Percentiles rank a stretch among this genome's conserved stretches.
Evolutionary conservation across 495 filamentous ascomycete genomes (phyloP).

Genomic region (Penicillium riverlandense): DNA sequence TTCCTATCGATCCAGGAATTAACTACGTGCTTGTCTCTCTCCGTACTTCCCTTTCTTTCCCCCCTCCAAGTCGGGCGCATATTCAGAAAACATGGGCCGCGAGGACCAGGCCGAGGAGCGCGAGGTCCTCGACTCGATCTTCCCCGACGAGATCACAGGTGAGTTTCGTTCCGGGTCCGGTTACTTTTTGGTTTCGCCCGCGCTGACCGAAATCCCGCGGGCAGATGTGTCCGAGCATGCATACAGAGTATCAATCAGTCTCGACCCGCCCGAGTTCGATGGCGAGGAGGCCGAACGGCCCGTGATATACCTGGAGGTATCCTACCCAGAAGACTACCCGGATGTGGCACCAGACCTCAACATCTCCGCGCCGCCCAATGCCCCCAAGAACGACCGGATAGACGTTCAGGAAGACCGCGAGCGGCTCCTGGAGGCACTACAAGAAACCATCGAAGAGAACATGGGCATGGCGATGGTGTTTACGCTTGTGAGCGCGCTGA

Average conservation of each 20-base stretch:
- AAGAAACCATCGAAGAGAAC: slow-evolving; percentile 74
- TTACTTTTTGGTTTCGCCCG: background rate
- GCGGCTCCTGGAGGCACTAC: slow-evolving; percentile 58
- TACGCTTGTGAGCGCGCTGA: slow-evolving; percentile 76
- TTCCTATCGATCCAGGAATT: background rate
- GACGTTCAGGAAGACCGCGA: slow-evolving; percentile 63
- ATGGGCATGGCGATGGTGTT: slow-evolving; percentile 99
- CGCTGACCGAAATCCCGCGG: background rate
- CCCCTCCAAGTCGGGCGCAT: slow-evolving; percentile 29
- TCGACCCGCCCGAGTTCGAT: slow-evolving; percentile 63
- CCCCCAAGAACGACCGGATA: slow-evolving; percentile 55
- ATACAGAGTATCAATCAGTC: slow-evolving; percentile 72
- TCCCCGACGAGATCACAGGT: slow-evolving; percentile 96
- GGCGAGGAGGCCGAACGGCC: slow-evolving; percentile 41
- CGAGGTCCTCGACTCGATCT: slow-evolving; percentile 96
- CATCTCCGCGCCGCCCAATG: slow-evolving; percentile 62
- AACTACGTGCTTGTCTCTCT: background rate
- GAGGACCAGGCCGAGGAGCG: slow-evolving; percentile 95
- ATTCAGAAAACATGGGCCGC: slow-evolving; percentile 62
- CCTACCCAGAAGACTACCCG: slow-evolving; percentile 81
- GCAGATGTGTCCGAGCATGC: slow-evolving; percentile 79
- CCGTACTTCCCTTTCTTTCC: background rate
- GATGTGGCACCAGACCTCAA: slow-evolving; percentile 76
- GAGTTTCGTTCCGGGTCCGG: background rate
- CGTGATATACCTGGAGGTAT: slow-evolving; percentile 70